A percentile compares a stretch with the other conserved stretches of the same genome.
phyloP scores from a whole-genome alignment of 2,329 filamentous ascomycete genomes.

The Cladosporium sp. region DNA sequence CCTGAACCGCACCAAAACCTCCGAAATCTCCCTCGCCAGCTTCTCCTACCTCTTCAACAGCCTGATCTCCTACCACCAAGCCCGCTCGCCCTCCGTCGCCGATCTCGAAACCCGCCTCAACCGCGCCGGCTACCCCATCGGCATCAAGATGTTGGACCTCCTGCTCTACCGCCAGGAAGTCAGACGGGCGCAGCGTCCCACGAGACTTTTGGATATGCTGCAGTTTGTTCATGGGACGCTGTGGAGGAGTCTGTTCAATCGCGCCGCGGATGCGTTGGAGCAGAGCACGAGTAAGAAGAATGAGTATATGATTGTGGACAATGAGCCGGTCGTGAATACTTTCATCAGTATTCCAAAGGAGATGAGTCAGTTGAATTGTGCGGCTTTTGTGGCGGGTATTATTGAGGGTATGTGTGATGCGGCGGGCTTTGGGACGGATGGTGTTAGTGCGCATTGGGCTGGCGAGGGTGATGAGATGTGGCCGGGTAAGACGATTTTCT shows the following conservation, averaged over 20 bases:
- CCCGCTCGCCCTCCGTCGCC: conserved; percentile 82
- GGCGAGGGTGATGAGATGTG: conserved; percentile 64
- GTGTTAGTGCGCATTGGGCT: conserved; percentile 79
- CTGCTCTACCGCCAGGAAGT: conserved; percentile 77
- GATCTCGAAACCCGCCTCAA: conserved; percentile 64
- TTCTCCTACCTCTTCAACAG: conserved; percentile 96
- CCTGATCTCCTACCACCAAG: conserved; percentile 94
- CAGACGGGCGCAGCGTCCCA: conserved; percentile 65
- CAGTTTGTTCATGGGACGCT: conserved; percentile 92
- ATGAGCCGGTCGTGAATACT: conserved; percentile 91
- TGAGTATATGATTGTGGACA: conserved; percentile 99
- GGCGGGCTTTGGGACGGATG: conserved; percentile 74
- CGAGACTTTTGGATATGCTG: conserved; percentile 82
- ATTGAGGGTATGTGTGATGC: conserved; percentile 95
- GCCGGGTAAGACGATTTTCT: conserved; percentile 92
- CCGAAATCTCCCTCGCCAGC: conserved; percentile 85
- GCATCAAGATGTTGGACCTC: conserved; percentile 89
- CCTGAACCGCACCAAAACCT: conserved; percentile 80
- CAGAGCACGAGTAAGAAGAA: conserved; percentile 79
- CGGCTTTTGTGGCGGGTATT: conserved; percentile 89
- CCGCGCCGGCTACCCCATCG: conserved; percentile 73
- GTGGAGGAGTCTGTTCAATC: conserved; percentile 87
- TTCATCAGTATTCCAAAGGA: conserved; percentile 91
- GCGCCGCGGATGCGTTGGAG: conserved; percentile 88
- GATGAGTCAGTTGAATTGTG: conserved; percentile 95